phyloP scores from a whole-genome alignment of 176 grass and related monocot species.

The Alopecurus myosuroides region DNA sequence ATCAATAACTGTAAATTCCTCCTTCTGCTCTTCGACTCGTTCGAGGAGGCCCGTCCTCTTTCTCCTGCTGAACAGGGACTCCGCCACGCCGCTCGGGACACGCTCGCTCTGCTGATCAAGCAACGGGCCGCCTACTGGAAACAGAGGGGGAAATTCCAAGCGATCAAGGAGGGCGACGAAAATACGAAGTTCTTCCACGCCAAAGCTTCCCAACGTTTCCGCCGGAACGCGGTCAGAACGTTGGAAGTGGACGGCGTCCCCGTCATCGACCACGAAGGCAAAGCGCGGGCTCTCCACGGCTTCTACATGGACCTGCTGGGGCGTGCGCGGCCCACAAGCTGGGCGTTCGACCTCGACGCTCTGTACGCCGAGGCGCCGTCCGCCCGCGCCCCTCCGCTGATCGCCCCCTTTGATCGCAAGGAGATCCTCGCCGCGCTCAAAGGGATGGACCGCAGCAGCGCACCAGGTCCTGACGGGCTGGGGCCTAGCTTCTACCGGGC shows the following conservation, averaged over 20 bases:
- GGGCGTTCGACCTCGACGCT: background rate
- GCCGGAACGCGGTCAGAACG: background rate
- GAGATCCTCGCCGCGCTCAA: too few species aligned
- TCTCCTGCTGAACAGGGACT: too few species aligned
- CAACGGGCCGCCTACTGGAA: background rate
- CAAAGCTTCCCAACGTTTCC: background rate
- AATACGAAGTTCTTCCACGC: background rate
- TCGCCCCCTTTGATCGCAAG: too few species aligned
- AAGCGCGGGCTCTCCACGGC: background rate
- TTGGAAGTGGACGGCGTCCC: background rate
- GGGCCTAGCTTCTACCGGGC: too few species aligned
- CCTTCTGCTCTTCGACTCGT: too few species aligned
- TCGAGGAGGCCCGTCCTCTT: too few species aligned
- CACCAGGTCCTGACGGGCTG: too few species aligned
- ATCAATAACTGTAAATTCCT: too few species aligned
- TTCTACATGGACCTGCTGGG: background rate
- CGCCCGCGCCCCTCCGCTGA: too few species aligned
- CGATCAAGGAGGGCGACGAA: background rate
- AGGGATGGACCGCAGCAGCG: too few species aligned
- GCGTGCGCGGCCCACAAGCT: background rate
- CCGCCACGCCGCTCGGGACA: too few species aligned
- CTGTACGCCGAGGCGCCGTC: too few species aligned
- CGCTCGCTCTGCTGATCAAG: background rate
- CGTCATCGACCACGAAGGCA: background rate
- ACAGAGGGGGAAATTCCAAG: background rate